Conservation (phyloP, 345 rosid genomes). For the Citrus reticulata region DNA sequence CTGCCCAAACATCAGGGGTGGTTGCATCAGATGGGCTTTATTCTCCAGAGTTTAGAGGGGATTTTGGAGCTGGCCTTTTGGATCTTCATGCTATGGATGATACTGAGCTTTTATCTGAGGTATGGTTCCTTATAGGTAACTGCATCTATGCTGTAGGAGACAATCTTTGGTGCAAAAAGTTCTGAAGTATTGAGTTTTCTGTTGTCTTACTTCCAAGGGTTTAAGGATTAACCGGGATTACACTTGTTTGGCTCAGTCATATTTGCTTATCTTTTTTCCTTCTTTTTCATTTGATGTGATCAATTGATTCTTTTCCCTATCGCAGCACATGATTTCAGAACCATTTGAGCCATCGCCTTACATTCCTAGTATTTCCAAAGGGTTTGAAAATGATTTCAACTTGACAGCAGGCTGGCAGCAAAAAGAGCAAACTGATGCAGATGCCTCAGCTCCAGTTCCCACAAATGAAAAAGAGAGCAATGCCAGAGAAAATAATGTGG, state of each 20-base stretch:
- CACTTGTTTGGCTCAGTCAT: not conserved
- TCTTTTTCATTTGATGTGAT: not conserved
- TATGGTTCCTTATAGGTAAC: slow-evolving; percentile 26
- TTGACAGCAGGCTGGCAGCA: slow-evolving; percentile 41
- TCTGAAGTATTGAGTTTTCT: not conserved
- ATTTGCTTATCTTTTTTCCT: not conserved
- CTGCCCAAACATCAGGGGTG: slow-evolving; percentile 57
- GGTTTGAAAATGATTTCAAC: slow-evolving; percentile 63
- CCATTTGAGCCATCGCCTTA: slow-evolving; percentile 94
- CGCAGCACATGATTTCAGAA: slow-evolving; percentile 88
- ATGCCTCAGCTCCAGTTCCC: slow-evolving; percentile 40
- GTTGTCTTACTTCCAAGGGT: not conserved
- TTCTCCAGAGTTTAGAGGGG: slow-evolving; percentile 93
- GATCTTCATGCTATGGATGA: slow-evolving; percentile 99
- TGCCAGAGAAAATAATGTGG: slow-evolving; percentile 72
- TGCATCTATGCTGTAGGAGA: not conserved
- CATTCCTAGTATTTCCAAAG: slow-evolving; percentile 64
- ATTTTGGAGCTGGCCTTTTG: slow-evolving; percentile 96
- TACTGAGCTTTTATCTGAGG: slow-evolving; percentile 94
- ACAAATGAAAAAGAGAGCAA: slow-evolving; percentile 66
- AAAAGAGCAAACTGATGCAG: slow-evolving; percentile 53
- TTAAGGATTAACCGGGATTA: not conserved
- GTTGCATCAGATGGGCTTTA: slow-evolving; percentile 74
- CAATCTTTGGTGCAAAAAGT: not conserved
- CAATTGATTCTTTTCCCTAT: slow-evolving; percentile 16